Conservation (phyloP, 2,329 filamentous ascomycete genomes). For the Aureobasidium melanogenum region DNA sequence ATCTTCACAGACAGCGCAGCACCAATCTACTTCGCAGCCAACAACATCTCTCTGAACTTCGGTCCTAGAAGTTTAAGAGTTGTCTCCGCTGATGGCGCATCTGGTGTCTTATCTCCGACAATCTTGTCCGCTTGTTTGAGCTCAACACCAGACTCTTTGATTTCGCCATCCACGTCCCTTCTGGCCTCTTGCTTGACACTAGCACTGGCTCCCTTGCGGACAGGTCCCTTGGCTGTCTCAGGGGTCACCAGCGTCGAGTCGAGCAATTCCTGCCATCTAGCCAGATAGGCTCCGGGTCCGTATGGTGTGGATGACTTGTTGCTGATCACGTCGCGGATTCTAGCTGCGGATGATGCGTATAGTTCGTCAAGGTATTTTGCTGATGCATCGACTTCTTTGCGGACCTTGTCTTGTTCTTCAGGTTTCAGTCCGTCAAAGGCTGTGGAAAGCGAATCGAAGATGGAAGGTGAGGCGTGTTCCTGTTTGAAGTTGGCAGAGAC, state of each 20-base stretch:
- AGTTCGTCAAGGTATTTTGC: constrained; percentile 51
- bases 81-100: constrained; percentile 22
- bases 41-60: constrained; percentile 26
- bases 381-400: constrained; percentile 50
- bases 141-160: constrained; percentile 18
- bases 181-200: constrained; percentile 29
- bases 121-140: constrained; percentile 24
- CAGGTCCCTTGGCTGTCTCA: constrained; percentile 39
- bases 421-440: constrained; percentile 40
- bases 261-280: constrained; percentile 62
- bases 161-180: constrained; percentile 27
- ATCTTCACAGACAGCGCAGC: not conserved
- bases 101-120: constrained; percentile 23
- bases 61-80: constrained; percentile 25
- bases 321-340: constrained; percentile 50
- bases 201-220: constrained; percentile 35
- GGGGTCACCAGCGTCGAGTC: constrained; percentile 64
- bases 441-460: constrained; percentile 22
- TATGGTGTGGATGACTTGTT: constrained; percentile 32
- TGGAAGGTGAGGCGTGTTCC: constrained; percentile 19
- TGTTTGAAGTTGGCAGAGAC: constrained; percentile 48
- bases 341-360: constrained; percentile 43
- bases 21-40: not conserved
- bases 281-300: constrained; percentile 64
- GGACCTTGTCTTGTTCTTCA: constrained; percentile 38